These are phyloP conservation scores for Cyberlindnera euphorbiiphila DNA, from an alignment of 805 yeast genomes.

Conservation along the genomic window DNA sequence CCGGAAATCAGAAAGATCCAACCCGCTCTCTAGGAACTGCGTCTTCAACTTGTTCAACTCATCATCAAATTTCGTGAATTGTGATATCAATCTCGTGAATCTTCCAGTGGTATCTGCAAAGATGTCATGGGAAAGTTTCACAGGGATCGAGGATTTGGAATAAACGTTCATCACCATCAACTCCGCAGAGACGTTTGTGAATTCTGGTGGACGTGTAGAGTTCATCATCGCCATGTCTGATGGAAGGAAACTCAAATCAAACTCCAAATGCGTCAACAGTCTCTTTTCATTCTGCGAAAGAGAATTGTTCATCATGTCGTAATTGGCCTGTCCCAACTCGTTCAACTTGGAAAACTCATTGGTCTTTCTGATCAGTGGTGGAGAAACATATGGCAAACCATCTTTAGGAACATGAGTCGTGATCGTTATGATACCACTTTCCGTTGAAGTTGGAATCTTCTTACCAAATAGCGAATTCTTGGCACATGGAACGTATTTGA, in stretches of 20 bases:
- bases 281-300: conserved; percentile 30
- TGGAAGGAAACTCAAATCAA: conserved; percentile 30
- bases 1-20: conserved; percentile 6
- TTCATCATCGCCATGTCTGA: conserved; percentile 19
- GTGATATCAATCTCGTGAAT: conserved; percentile 22
- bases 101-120: conserved; percentile 24
- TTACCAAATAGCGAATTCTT: conserved; percentile 5
- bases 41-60: conserved; percentile 19
- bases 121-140: conserved; percentile 34
- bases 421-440: conserved; percentile 31
- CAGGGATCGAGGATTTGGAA: conserved; percentile 38
- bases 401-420: conserved; percentile 31
- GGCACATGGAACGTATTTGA: conserved; percentile 7
- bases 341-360: conserved; percentile 33
- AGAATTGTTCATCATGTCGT: conserved; percentile 27
- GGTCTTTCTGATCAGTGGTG: conserved; percentile 34
- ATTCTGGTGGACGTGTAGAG: conserved; percentile 29
- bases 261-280: conserved; percentile 26
- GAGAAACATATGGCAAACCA: conserved; percentile 36
- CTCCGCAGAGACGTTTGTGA: conserved; percentile 29
- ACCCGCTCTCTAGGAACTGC: conserved; percentile 8
- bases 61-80: conserved; percentile 19
- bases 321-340: conserved; percentile 33
- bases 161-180: conserved; percentile 33
- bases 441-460: not conserved